Evolutionary conservation across 371 early-diverging fungal genomes (phyloP), one percentile per base, ranked within the genome.

Genomic region (Apophysomyces variabilis): DNA sequence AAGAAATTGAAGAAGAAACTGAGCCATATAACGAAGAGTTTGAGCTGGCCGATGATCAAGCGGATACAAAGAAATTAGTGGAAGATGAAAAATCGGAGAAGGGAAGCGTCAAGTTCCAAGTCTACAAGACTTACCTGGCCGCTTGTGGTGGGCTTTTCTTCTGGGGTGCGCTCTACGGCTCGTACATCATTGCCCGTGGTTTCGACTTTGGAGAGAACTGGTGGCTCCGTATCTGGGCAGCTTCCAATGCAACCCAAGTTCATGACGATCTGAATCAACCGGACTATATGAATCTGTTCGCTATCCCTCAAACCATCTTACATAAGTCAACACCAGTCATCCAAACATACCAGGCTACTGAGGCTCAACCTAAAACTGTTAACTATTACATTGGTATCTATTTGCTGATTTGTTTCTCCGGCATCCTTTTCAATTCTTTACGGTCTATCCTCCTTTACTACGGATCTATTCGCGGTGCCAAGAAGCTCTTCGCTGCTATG

Each of bases 71-170:
- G 9, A 79, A 83, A 57, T 67, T 87, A 38, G 74, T 86, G 0
- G 60, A 75, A 60, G 85, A 85, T 32, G 72, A 84, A 64, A 47
- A 65, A 35, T 66, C 73, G 14, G 70, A 73, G 61, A 45, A 82
- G 16, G 93, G 93, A 4, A 70, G 81, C 21, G 89, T 93, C 9
- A 74, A 85, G 5, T 74, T 80, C 66, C 62, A 80, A 14, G 85
- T 89, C 11, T 91, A 93, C 66, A 62, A 64, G 41, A 77, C 79
- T 4, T 93, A 92, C 60, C 79, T 92, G 21, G 60, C 66, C 16
- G 90, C 91, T 0, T 83, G 87, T 45, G 93, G 93, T 60, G 92
- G 93, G 0, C 78, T 71, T 72, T 37, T 70, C 4, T 88, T 82
- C 71, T 87, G 88, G 82, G 37, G 71, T 3, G 59, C 79, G 16